Evolutionary conservation across 371 early-diverging fungal species (phyloP), one percentile per base, ranked within the genome.

Genomic region (Mortierella sp.): DNA sequence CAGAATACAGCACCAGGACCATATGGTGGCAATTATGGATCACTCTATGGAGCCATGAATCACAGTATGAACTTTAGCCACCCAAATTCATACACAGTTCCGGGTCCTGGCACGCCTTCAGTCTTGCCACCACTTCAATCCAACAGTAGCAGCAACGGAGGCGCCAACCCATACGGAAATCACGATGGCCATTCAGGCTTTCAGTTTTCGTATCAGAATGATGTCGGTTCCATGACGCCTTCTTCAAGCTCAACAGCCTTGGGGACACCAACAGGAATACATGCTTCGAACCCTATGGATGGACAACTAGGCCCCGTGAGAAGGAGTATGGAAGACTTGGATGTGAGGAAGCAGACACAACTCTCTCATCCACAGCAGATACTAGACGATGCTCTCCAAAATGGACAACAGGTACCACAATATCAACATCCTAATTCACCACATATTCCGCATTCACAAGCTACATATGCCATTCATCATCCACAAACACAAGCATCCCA

Each of bases 281-380:
- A 65, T 13, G 7, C 67, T 2, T 62, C 66, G 23, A 64, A 69
- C 26, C 61, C 75, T 1, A 13, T 69, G 55, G 76, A 76, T 32
- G 26, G 35, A 37, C 22, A 59, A 13, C 12, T 66, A 47, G 71
- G 67, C 34, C 34, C 58, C 23, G 59, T 64, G 8, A 51, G 71
- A 40, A 32, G 76, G 8, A 68, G 61, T 54, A 2, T 74, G 59
- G 75, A 76, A 15, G 71, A 70, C 17, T 31, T 55, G 8, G 67
- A 68, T 15, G 28, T 32, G 13, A 35, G 66, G 26, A 34, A 58
- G 56, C 28, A 49, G 53, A 19, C 60, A 31, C 76, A 70, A 26
- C 58, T 71, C 17, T 65, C 72, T 51, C 71, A 76, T 45, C 68
- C 77, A 12, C 77, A 76, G 17, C 76, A 76, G 51, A 68, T 70